These are phyloP conservation scores for Myriosclerotinia scirpicola DNA, from an alignment of 2,329 filamentous ascomycete species.

Conservation along the genomic window DNA sequence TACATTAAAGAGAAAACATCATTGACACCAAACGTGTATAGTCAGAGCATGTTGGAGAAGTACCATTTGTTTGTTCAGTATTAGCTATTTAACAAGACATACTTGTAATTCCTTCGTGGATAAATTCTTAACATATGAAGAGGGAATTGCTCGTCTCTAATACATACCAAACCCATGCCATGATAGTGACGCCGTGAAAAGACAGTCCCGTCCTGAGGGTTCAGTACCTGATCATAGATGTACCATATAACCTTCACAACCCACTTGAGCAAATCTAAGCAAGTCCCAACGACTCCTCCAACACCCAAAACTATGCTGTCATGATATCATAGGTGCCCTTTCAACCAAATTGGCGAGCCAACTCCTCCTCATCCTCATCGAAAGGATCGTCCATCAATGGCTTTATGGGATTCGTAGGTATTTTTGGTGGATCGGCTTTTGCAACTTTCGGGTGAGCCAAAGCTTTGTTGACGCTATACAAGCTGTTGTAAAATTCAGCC, in stretches of 20 bases:
- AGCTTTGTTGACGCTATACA: conserved; percentile 69
- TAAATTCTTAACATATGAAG: conserved; percentile 17
- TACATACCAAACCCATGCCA: neutral
- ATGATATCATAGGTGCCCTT: conserved; percentile 1
- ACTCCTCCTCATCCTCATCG: conserved; percentile 11
- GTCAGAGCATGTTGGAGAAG: neutral
- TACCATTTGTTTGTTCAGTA: neutral
- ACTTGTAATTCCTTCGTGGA: neutral
- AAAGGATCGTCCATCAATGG: neutral
- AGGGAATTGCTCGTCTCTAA: conserved; percentile 12
- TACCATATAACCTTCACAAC: conserved; percentile 7
- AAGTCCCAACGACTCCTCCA: conserved; percentile 3
- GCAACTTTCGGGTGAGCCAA: conserved; percentile 38
- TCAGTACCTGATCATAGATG: conserved; percentile 1
- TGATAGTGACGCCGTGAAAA: conserved; percentile 3
- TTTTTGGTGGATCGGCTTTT: conserved; percentile 20
- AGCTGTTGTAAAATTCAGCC: conserved; percentile 77
- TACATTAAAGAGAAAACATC: neutral
- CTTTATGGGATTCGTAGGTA: conserved; percentile 12
- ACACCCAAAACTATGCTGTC: neutral
- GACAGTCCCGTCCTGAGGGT: neutral
- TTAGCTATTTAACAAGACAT: conserved; percentile 5
- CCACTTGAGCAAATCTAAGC: conserved; percentile 12
- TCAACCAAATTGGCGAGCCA: neutral
- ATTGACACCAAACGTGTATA: neutral